A percentile compares a stretch with the other conserved stretches of the same genome.
Conservation (phyloP, 2,329 filamentous ascomycete genomes). For the Nemania bipapillata region DNA sequence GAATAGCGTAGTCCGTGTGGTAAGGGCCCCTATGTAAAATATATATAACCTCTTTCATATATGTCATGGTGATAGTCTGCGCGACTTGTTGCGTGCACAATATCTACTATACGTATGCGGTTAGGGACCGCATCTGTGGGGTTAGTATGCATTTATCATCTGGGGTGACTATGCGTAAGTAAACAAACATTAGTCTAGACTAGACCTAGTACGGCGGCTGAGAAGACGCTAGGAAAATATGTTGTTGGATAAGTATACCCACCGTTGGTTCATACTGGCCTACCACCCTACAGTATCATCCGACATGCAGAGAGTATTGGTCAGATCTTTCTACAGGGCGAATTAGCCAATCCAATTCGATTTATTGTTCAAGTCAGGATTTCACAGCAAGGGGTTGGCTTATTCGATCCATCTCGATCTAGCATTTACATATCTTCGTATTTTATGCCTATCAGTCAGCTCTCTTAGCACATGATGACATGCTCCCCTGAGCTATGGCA, state of each 20-base stretch:
- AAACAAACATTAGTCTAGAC: no score
- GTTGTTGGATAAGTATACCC: no score
- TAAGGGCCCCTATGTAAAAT: not conserved
- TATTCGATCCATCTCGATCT: not conserved
- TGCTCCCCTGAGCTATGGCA: slow-evolving; percentile 1
- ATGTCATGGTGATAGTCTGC: not conserved
- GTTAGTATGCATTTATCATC: not conserved
- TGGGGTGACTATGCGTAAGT: no score
- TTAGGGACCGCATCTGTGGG: slow-evolving; percentile 1
- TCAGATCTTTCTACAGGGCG: not conserved
- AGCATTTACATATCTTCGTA: not conserved
- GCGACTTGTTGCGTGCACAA: no score
- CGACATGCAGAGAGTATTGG: not conserved
- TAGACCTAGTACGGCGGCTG: no score
- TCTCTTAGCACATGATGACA: not conserved
- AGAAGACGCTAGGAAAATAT: no score
- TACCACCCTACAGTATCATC: not conserved
- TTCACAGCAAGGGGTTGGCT: slow-evolving; percentile 3
- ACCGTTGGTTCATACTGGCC: no score
- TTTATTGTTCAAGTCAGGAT: not conserved
- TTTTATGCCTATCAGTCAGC: not conserved
- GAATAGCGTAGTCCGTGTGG: not conserved
- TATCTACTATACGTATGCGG: not conserved
- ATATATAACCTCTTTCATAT: not conserved
- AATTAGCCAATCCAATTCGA: slow-evolving; percentile 5